These are phyloP conservation scores for Aphanomyces stellatus DNA, from an alignment of 352 stramenopile genomes.

Conservation along the genomic window DNA sequence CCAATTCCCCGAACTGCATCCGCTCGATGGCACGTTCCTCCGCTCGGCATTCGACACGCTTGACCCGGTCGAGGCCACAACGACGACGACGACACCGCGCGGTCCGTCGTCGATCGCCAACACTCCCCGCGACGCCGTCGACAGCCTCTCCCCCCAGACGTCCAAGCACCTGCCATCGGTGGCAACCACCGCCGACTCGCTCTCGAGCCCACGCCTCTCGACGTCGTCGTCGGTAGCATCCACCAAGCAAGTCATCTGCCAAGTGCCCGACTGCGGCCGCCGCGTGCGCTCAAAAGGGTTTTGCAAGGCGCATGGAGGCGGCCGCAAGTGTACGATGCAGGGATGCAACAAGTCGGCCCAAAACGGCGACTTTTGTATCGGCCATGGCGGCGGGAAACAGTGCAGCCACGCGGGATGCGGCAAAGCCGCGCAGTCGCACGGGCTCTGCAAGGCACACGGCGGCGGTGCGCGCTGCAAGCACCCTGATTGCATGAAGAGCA, in stretches of 20 bases:
- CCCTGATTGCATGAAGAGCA: conserved; percentile 71
- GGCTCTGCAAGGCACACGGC: conserved; percentile 67
- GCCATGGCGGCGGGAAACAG: conserved; percentile 71
- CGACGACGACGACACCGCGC: neutral
- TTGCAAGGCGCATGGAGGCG: conserved; percentile 78
- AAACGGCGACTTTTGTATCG: conserved; percentile 78
- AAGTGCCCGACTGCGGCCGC: conserved; percentile 70
- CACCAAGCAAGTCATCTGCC: conserved; percentile 79
- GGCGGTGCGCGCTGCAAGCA: conserved; percentile 71
- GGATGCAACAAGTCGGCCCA: conserved; percentile 77
- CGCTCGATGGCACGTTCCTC: conserved; percentile 13
- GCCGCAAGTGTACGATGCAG: conserved; percentile 81
- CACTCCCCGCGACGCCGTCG: neutral
- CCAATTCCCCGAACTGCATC: conserved; percentile 5
- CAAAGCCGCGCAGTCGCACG: conserved; percentile 72
- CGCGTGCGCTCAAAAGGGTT: conserved; percentile 82
- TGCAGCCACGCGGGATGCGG: conserved; percentile 79
- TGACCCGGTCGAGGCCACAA: neutral
- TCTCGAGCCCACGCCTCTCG: conserved; percentile 43
- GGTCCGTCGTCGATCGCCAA: neutral
- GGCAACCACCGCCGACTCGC: too few species aligned
- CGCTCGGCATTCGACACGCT: conserved; percentile 7
- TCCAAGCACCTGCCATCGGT: neutral
- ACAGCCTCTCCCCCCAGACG: neutral
- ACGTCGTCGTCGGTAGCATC: conserved; percentile 45